These are phyloP conservation scores for Metschnikowia amazonensis DNA, from an alignment of 805 yeast species.

Conservation along the genomic window DNA sequence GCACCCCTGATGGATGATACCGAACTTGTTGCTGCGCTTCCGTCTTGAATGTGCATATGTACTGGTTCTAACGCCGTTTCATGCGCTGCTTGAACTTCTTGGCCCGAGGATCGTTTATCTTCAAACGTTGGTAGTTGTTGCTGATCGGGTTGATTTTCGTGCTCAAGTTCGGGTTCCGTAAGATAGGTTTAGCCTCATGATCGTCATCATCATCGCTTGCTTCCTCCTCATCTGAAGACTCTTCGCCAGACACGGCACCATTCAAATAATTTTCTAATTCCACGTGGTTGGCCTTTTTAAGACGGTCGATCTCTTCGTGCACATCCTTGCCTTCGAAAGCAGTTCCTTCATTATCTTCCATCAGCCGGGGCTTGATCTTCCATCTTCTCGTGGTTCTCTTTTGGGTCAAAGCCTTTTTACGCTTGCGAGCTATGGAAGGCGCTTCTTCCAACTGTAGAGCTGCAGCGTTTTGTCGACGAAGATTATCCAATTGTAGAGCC, in stretches of 20 bases:
- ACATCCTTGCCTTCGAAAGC: conserved; percentile 36
- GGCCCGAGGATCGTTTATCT: conserved; percentile 46
- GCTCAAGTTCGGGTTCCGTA: conserved; percentile 14
- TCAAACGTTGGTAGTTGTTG: conserved; percentile 50
- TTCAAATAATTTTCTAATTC: conserved; percentile 24
- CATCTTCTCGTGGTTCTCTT: conserved; percentile 51
- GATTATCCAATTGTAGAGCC: conserved; percentile 6
- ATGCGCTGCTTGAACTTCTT: conserved; percentile 40
- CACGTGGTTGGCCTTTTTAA: conserved; percentile 28
- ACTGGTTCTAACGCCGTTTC: conserved; percentile 22
- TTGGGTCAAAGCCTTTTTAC: conserved; percentile 40
- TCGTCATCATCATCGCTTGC: conserved; percentile 10
- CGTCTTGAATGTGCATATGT: conserved; percentile 7
- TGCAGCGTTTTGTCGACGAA: conserved; percentile 4
- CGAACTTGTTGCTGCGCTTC: conserved; percentile 18
- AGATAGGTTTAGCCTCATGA: conserved; percentile 2
- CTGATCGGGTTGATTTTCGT: conserved; percentile 33
- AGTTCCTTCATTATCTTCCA: conserved; percentile 22
- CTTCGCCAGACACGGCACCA: conserved; percentile 8
- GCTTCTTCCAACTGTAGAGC: neutral
- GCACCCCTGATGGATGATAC: conserved; percentile 10
- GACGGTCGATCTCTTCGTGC: conserved; percentile 37
- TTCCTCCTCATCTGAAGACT: conserved; percentile 13
- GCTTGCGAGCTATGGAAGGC: conserved; percentile 5
- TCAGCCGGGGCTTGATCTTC: conserved; percentile 42